Evolutionary conservation across 1,139 yeast genomes (phyloP), one percentile per base, ranked within the genome.

Genomic region (Pichia sp.): DNA sequence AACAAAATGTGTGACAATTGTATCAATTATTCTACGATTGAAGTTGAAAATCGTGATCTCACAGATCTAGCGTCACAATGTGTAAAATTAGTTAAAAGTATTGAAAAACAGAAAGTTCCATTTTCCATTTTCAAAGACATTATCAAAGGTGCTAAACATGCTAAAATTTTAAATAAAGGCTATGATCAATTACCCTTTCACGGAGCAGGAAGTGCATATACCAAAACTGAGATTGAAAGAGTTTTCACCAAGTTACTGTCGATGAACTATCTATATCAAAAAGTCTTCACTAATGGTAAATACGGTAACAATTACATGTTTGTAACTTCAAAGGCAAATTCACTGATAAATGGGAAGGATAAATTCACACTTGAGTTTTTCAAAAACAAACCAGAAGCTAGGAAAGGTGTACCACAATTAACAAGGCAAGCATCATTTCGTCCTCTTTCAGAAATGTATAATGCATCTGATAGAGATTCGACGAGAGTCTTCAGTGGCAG

Each of bases 1-100:
- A 61, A 67, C 22, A 75, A 77, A 47, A 74, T 77, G 47, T 91
- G 99, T 66, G 98, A 91, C 60, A 89, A 88, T 57, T 91, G 99
- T 64, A 60, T 66, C 15, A 70, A 72, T 45, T 72, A 74, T 35
- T 67, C 64, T 17, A 60, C 64, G 12, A 57, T 59, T 2, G 68
- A 75, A 23, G 68, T 73, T 20, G 76, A 70, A 40, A 70, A 71
- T 45, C 49, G 56, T 32, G 95, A 91, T 62, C 80, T 88, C 39
- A 85, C 96, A 0, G 67, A 61, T 0, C 66, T 72, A 39, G 83
- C 96, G 0, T 68, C 66, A 43, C 68, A 71, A 41, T 75, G 86
- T 14, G 69, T 84, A 8, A 60, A 65, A 19, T 60, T 89, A 47
- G 84, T 89, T 1, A 64, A 69, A 41, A 61, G 69, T 4, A 58